Evolutionary conservation across 2,329 filamentous ascomycete genomes (phyloP).

Genomic region (Tricladium varicosporioides): DNA sequence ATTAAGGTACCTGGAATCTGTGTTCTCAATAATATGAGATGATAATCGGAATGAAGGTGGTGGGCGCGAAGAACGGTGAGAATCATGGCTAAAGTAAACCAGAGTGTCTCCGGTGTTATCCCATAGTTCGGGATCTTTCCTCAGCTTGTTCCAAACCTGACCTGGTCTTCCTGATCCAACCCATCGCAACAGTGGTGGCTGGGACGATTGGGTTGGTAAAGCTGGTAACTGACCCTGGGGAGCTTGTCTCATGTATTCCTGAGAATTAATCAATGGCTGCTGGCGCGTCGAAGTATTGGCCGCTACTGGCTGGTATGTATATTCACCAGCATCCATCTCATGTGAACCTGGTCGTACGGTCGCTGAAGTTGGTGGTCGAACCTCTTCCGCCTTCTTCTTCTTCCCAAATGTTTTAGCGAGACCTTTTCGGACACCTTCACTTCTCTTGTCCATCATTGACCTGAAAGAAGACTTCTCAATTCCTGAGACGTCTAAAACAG

Average conservation of each 20-base stretch:
- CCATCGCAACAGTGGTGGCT: constrained; percentile 51
- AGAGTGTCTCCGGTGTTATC: constrained; percentile 59
- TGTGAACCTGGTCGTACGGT: constrained; percentile 11
- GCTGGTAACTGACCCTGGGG: constrained; percentile 44
- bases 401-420: constrained; percentile 51
- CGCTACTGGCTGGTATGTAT: constrained; percentile 1
- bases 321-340: constrained; percentile 20
- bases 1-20: constrained; percentile 53
- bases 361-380: constrained; percentile 17
- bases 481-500: constrained; percentile 43
- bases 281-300: background rate
- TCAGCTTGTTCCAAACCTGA: constrained; percentile 55
- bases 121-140: constrained; percentile 60
- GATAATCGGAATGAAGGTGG: constrained; percentile 56
- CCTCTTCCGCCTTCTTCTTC: constrained; percentile 39
- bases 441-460: constrained; percentile 52
- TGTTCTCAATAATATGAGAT: constrained; percentile 57
- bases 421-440: constrained; percentile 52
- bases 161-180: constrained; percentile 47
- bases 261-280: constrained; percentile 7
- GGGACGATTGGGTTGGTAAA: constrained; percentile 33
- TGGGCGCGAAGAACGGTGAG: constrained; percentile 35
- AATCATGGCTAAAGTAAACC: constrained; percentile 51
- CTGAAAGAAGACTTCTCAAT: constrained; percentile 56
- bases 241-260: constrained; percentile 28